These are phyloP conservation scores for Parathielavia hyrcaniae DNA, from an alignment of 495 filamentous ascomycete species.

Conservation along the genomic window DNA sequence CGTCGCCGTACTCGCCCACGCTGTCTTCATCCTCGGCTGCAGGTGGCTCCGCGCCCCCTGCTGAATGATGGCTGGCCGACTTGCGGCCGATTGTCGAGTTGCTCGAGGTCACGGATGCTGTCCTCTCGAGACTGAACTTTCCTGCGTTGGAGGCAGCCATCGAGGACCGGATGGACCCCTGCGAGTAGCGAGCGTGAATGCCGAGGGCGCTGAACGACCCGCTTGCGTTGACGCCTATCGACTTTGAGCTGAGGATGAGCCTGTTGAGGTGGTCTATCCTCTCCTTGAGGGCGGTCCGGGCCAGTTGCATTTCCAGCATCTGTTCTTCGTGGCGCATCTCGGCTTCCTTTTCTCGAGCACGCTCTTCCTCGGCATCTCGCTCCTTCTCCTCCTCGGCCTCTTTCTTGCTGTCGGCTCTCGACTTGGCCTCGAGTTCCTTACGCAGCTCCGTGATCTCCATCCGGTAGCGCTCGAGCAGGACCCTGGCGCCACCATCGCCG, in stretches of 20 bases:
- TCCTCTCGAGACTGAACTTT: slow-evolving; percentile 52
- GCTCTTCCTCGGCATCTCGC: slow-evolving; percentile 55
- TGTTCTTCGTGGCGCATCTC: slow-evolving; percentile 89
- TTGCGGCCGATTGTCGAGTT: slow-evolving; percentile 51
- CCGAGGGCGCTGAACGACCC: slow-evolving; percentile 67
- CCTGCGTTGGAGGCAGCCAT: slow-evolving; percentile 60
- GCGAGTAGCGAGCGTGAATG: slow-evolving; percentile 55
- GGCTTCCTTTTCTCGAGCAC: slow-evolving; percentile 71
- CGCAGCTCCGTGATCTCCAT: slow-evolving; percentile 86
- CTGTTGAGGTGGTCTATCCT: slow-evolving; percentile 96
- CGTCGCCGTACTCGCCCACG: slow-evolving; percentile 74
- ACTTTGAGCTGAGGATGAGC: slow-evolving; percentile 90
- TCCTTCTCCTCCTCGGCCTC: slow-evolving; percentile 59
- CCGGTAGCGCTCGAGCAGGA: slow-evolving; percentile 86
- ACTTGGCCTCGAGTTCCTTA: slow-evolving; percentile 72
- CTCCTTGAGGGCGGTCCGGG: slow-evolving; percentile 90
- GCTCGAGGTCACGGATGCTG: slow-evolving; percentile 60
- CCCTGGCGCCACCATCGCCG: slow-evolving; percentile 74
- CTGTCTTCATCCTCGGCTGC: slow-evolving; percentile 66
- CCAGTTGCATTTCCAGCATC: slow-evolving; percentile 96
- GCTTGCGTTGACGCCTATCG: slow-evolving; percentile 79
- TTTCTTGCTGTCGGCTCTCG: slow-evolving; percentile 51
- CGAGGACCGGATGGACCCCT: slow-evolving; percentile 64
- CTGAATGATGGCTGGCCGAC: slow-evolving; percentile 40
- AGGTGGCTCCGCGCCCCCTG: slow-evolving; percentile 32